phyloP scores from a whole-genome alignment of 2,329 filamentous ascomycete genomes.

The Venturia aucupariae region DNA sequence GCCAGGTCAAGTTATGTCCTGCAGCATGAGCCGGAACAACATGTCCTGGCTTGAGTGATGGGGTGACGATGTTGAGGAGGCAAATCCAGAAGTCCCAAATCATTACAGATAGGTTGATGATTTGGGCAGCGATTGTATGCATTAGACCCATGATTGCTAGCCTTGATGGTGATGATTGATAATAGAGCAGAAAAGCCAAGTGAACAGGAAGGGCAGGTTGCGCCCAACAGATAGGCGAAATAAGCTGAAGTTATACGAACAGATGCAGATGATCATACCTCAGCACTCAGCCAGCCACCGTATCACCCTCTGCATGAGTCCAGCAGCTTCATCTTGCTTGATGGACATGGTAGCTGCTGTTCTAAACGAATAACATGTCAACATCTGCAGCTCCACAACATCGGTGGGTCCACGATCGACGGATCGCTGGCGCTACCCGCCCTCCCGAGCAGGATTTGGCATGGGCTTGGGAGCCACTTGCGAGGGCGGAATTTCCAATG shows the following conservation, averaged over 20 bases:
- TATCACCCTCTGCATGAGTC: not conserved
- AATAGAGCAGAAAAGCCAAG: not conserved
- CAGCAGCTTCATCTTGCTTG: not conserved
- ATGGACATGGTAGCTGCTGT: not conserved
- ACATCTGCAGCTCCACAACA: not conserved
- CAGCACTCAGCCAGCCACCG: not conserved
- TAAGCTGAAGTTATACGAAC: not conserved
- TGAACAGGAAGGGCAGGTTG: not conserved
- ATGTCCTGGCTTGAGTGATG: slow-evolving; percentile 27
- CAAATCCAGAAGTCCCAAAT: slow-evolving; percentile 32
- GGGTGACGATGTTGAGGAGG: slow-evolving; percentile 29
- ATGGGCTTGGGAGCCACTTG: not conserved
- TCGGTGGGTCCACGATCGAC: not conserved
- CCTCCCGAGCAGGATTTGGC: not conserved
- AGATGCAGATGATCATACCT: not conserved
- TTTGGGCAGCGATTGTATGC: slow-evolving; percentile 20
- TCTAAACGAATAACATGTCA: not conserved
- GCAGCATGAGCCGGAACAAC: slow-evolving; percentile 28
- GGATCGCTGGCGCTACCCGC: not conserved
- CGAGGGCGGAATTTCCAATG: not conserved
- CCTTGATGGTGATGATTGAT: not conserved
- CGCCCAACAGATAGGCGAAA: not conserved
- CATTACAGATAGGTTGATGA: slow-evolving; percentile 30
- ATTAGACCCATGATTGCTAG: slow-evolving; percentile 16
- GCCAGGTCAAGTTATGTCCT: slow-evolving; percentile 30